Evolutionary conservation across 306 rosid genomes (phyloP).

Genomic region (Trifolium fragiferum): DNA sequence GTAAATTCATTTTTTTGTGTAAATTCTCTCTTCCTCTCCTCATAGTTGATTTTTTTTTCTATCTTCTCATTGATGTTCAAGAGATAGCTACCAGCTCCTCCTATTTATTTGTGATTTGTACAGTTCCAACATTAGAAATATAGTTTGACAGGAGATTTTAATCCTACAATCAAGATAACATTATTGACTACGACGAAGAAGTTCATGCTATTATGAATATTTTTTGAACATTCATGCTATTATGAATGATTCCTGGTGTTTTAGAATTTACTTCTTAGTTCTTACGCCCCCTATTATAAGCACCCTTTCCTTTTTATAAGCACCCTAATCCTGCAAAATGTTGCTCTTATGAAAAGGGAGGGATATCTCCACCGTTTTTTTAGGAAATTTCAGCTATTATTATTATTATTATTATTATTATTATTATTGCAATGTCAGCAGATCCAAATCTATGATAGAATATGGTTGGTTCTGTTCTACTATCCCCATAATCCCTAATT

Average conservation of each 20-base stretch:
- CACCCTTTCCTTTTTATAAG: not conserved
- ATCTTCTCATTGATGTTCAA: slow-evolving; percentile 23
- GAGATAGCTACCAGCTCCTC: slow-evolving; percentile 38
- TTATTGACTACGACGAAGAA: slow-evolving; percentile 2
- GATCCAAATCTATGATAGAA: too few species aligned
- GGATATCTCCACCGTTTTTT: not conserved
- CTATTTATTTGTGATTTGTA: slow-evolving; percentile 54
- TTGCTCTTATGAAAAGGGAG: not conserved
- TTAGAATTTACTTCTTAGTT: not conserved
- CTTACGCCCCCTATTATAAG: not conserved
- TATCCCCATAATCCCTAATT: too few species aligned
- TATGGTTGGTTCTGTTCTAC: too few species aligned
- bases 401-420: too few species aligned
- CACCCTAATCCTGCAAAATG: not conserved
- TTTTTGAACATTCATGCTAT: slow-evolving; percentile 28
- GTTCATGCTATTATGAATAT: slow-evolving; percentile 32
- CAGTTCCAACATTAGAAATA: slow-evolving; percentile 51
- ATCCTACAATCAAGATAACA: slow-evolving; percentile 39
- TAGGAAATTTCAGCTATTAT: too few species aligned
- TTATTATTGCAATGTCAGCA: too few species aligned
- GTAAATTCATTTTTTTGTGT: slow-evolving; percentile 56
- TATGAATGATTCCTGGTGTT: slow-evolving; percentile 3
- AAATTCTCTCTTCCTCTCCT: slow-evolving; percentile 62
- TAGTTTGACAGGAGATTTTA: slow-evolving; percentile 44
- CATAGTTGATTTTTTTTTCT: slow-evolving; percentile 21